A percentile compares a stretch with the other conserved stretches of the same genome.
These are phyloP conservation scores for Aschersonia sp. DNA, from an alignment of 2,329 filamentous ascomycete genomes.

Conservation along the genomic window DNA sequence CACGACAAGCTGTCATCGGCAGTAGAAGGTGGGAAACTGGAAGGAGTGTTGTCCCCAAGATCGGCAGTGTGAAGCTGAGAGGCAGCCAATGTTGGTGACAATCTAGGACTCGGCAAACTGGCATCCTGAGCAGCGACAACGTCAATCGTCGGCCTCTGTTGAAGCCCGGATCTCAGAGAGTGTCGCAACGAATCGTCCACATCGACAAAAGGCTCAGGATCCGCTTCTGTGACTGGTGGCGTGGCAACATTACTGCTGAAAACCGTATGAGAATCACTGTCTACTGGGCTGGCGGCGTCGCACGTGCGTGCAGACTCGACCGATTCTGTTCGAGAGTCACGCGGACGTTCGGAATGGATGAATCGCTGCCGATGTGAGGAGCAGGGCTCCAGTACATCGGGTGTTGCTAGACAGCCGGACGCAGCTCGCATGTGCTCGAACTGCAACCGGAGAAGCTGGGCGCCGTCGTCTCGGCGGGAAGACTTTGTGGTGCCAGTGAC, in stretches of 20 bases:
- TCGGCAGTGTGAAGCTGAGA: conserved; percentile 35
- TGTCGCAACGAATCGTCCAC: conserved; percentile 33
- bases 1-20: conserved; percentile 16
- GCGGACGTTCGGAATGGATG: conserved; percentile 13
- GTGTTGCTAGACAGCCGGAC: background rate
- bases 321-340: conserved; percentile 20
- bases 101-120: conserved; percentile 83
- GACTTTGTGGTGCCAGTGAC: no score
- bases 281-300: conserved; percentile 35
- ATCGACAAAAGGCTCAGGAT: conserved; percentile 45
- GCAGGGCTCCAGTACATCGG: background rate
- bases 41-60: conserved; percentile 22
- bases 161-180: conserved; percentile 30
- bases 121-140: conserved; percentile 69
- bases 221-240: conserved; percentile 61
- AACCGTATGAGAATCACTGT: conserved; percentile 41
- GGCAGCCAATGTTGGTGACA: conserved; percentile 82
- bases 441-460: no score
- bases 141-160: conserved; percentile 43
- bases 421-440: no score
- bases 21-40: conserved; percentile 16
- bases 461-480: no score
- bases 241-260: conserved; percentile 55
- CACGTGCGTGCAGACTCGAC: conserved; percentile 19
- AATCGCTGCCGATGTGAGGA: conserved; percentile 21